These are phyloP conservation scores for Diaporthe sp. DNA, from an alignment of 2,329 filamentous ascomycete species.

Conservation along the genomic window DNA sequence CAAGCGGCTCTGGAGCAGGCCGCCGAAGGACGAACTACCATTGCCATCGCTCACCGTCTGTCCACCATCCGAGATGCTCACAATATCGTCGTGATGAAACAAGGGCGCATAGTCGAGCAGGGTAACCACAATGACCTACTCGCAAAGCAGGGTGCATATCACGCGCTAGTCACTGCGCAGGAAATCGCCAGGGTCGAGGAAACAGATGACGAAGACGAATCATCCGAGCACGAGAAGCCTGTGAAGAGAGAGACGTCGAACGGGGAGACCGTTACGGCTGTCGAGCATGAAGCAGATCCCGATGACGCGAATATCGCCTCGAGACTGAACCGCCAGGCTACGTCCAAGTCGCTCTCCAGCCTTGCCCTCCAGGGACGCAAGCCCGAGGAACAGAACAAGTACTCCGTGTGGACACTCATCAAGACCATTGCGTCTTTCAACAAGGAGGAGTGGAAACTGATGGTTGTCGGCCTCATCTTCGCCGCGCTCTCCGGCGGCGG, in stretches of 20 bases:
- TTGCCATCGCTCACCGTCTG: conserved; percentile 93
- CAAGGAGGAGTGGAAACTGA: conserved; percentile 73
- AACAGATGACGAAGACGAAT: conserved; percentile 61
- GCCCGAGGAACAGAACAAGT: conserved; percentile 63
- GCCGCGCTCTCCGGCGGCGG: conserved; percentile 83
- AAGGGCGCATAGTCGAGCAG: conserved; percentile 90
- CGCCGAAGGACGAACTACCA: conserved; percentile 88
- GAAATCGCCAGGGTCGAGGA: conserved; percentile 75
- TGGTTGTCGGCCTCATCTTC: conserved; percentile 79
- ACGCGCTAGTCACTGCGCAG: conserved; percentile 87
- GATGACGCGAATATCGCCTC: conserved; percentile 67
- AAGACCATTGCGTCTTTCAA: conserved; percentile 87
- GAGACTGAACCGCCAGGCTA: conserved; percentile 66
- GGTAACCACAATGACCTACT: conserved; percentile 87
- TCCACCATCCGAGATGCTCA: conserved; percentile 95
- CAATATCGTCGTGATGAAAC: conserved; percentile 93
- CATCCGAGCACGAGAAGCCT: conserved; percentile 58
- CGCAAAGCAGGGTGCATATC: conserved; percentile 78
- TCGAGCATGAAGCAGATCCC: conserved; percentile 61
- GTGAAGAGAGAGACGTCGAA: conserved; percentile 58
- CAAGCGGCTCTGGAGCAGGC: conserved; percentile 92
- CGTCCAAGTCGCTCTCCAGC: conserved; percentile 74
- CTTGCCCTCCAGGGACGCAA: conserved; percentile 70
- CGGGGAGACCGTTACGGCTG: conserved; percentile 47
- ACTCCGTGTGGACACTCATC: conserved; percentile 80